phyloP scores from a whole-genome alignment of 257 asterid genomes.

The Rauvolfia tetraphylla region DNA sequence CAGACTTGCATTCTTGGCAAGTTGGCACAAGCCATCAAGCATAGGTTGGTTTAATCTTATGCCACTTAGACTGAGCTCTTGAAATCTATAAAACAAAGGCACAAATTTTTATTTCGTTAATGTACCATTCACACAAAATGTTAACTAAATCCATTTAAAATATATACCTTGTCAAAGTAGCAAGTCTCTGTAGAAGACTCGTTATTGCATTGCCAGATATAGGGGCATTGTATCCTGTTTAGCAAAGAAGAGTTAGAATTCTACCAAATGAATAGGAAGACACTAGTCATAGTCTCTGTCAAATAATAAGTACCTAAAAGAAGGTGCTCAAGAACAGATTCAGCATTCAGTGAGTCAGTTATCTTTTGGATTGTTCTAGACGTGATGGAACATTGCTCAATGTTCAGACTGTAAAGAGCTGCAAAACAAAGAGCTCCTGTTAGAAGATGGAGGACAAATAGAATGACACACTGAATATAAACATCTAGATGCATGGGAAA shows the following conservation, averaged over 20 bases:
- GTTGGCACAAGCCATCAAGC: slow-evolving; percentile 69
- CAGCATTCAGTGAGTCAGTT: slow-evolving; percentile 79
- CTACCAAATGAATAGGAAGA: not conserved
- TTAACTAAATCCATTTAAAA: not conserved
- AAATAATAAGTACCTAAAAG: slow-evolving; percentile 51
- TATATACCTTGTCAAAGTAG: slow-evolving; percentile 52
- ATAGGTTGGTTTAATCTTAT: slow-evolving; percentile 79
- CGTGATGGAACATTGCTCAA: slow-evolving; percentile 80
- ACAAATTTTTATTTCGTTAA: not conserved
- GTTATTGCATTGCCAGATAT: slow-evolving; percentile 61
- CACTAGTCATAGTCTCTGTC: slow-evolving; percentile 14
- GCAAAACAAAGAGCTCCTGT: slow-evolving; percentile 32
- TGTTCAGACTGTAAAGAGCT: slow-evolving; percentile 83
- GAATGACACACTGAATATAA: not conserved
- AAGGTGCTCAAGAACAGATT: slow-evolving; percentile 67
- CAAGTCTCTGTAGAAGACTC: slow-evolving; percentile 60
- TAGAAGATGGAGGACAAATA: slow-evolving; percentile 10
- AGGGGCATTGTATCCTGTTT: slow-evolving; percentile 69
- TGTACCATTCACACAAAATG: not conserved
- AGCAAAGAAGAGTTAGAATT: slow-evolving; percentile 25
- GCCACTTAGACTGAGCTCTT: slow-evolving; percentile 74
- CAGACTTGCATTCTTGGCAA: slow-evolving; percentile 58
- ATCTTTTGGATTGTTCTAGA: slow-evolving; percentile 80
- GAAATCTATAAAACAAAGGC: slow-evolving; percentile 45
- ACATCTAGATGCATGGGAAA: not conserved